Evolutionary conservation across 2,329 filamentous ascomycete genomes (phyloP).

Genomic region (Chaetomium olivaceum): DNA sequence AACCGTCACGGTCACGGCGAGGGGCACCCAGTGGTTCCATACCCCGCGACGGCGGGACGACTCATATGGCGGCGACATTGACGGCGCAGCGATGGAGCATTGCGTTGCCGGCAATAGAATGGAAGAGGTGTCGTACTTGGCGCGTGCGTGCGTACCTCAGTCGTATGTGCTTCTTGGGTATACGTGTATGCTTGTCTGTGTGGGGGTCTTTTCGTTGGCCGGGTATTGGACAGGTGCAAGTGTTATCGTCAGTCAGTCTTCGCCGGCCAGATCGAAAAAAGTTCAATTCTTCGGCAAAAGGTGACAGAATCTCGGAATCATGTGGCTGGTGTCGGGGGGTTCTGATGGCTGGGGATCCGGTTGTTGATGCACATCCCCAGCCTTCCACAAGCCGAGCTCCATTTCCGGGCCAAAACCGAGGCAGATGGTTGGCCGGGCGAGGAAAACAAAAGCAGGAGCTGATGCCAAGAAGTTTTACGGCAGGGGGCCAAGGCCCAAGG

Average conservation of each 20-base stretch:
- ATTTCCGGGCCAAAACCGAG: conserved; percentile 32
- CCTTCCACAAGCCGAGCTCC: conserved; percentile 26
- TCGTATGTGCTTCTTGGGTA: neutral
- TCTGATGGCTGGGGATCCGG: conserved; percentile 21
- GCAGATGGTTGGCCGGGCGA: conserved; percentile 35
- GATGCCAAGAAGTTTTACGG: conserved; percentile 24
- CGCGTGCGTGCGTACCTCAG: neutral
- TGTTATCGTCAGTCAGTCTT: conserved; percentile 10
- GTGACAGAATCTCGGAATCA: conserved; percentile 14
- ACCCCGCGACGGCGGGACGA: conserved; percentile 63
- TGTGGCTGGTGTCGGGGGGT: conserved; percentile 26
- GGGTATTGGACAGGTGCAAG: neutral
- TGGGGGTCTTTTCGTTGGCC: neutral
- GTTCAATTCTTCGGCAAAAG: neutral
- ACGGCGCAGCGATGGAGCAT: conserved; percentile 44
- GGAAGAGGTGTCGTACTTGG: conserved; percentile 1
- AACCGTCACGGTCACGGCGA: conserved; percentile 82
- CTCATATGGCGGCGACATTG: conserved; percentile 66
- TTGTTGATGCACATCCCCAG: conserved; percentile 27
- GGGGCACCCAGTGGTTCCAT: conserved; percentile 84
- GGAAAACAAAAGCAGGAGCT: conserved; percentile 23
- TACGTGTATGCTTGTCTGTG: neutral
- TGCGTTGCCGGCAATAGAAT: conserved; percentile 32
- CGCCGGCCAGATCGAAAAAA: neutral
- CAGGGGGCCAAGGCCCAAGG: neutral